Evolutionary conservation across 352 stramenopile species (phyloP).

Genomic region (Phytophthora ohioensis): DNA sequence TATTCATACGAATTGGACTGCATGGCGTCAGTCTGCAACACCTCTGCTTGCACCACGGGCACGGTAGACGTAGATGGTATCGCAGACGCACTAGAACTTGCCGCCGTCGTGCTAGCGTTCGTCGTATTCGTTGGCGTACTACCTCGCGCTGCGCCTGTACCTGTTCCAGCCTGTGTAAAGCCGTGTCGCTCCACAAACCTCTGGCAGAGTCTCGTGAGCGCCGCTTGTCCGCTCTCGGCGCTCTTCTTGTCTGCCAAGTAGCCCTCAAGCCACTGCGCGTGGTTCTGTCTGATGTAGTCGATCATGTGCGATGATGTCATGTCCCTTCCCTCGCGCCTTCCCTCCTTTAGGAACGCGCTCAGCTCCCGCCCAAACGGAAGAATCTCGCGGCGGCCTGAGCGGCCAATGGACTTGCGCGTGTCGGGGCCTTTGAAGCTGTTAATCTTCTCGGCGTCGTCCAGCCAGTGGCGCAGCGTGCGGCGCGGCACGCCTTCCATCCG

Average conservation of each 20-base stretch:
- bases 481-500: slow-evolving; percentile 47
- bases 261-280: slow-evolving; percentile 43
- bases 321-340: slow-evolving; percentile 30
- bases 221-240: slow-evolving; percentile 51
- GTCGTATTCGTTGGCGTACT: slow-evolving; percentile 6
- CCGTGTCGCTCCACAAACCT: slow-evolving; percentile 50
- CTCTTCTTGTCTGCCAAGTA: slow-evolving; percentile 56
- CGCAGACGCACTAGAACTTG: neutral
- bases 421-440: slow-evolving; percentile 49
- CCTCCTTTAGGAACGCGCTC: slow-evolving; percentile 40
- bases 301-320: slow-evolving; percentile 59
- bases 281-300: slow-evolving; percentile 46
- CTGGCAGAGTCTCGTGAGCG: slow-evolving; percentile 48
- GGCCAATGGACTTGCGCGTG: slow-evolving; percentile 52
- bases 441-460: slow-evolving; percentile 57
- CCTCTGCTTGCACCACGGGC: neutral
- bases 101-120: neutral
- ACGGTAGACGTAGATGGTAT: neutral
- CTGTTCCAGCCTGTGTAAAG: slow-evolving; percentile 25
- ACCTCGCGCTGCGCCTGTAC: neutral
- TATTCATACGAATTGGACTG: slow-evolving; percentile 10
- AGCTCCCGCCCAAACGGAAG: slow-evolving; percentile 46
- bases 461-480: slow-evolving; percentile 51
- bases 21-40: neutral
- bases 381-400: slow-evolving; percentile 49